These are phyloP conservation scores for Salvia sclarea DNA, from an alignment of 305 asterid species.

Conservation along the genomic window DNA sequence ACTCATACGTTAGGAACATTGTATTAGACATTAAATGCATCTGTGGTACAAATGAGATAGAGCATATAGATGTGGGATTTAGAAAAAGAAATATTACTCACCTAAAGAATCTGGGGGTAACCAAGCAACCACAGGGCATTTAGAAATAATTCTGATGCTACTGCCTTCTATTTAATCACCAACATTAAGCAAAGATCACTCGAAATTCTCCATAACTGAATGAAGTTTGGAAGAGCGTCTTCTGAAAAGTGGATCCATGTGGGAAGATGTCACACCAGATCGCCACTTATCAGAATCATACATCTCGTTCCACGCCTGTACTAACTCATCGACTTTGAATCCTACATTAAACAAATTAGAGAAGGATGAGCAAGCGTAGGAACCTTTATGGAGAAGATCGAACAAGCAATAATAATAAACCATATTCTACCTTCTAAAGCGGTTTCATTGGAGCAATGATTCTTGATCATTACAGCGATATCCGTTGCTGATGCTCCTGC, in stretches of 20 bases:
- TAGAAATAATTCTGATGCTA: slow-evolving; percentile 28
- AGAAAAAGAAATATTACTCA: slow-evolving; percentile 15
- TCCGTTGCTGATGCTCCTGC: slow-evolving; percentile 84
- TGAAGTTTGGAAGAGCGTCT: slow-evolving; percentile 74
- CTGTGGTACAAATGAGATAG: neutral
- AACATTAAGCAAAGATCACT: slow-evolving; percentile 35
- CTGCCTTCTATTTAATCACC: slow-evolving; percentile 34
- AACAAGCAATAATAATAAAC: neutral
- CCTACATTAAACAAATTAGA: slow-evolving; percentile 41
- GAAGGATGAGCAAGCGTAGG: slow-evolving; percentile 26
- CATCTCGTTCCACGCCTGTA: slow-evolving; percentile 97
- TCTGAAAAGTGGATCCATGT: slow-evolving; percentile 75
- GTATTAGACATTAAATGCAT: slow-evolving; percentile 3
- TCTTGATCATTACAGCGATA: slow-evolving; percentile 89
- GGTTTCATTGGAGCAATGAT: slow-evolving; percentile 89
- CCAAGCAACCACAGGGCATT: slow-evolving; percentile 24
- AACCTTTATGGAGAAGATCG: neutral
- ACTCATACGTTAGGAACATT: neutral
- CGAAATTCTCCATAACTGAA: slow-evolving; percentile 66
- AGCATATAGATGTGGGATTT: neutral
- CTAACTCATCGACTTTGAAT: slow-evolving; percentile 90
- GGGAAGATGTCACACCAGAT: slow-evolving; percentile 63
- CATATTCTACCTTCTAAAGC: slow-evolving; percentile 72
- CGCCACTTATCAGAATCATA: slow-evolving; percentile 88
- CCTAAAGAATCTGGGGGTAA: slow-evolving; percentile 32